Percentiles rank a stretch among this genome's conserved stretches.
Evolutionary conservation across 768 basidiomycete species (phyloP).

Genomic region (Tricholoma bakamatsutake): DNA sequence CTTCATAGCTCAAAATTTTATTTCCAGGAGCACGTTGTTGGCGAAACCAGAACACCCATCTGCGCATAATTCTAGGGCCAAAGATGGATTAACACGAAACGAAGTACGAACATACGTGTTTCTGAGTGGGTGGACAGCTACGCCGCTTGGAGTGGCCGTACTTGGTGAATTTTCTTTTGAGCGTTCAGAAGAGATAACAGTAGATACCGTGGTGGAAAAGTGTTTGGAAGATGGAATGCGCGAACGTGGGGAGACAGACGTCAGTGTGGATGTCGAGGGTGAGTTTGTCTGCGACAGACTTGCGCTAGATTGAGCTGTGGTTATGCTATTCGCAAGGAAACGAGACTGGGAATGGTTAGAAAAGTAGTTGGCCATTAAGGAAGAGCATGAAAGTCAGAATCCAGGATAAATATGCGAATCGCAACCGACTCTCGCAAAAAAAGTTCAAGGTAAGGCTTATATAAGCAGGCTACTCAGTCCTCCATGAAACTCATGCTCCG

Average conservation of each 20-base stretch:
- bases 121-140: slow-evolving; percentile 65
- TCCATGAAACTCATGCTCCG: slow-evolving; percentile 76
- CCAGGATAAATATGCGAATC: neutral
- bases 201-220: slow-evolving; percentile 56
- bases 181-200: slow-evolving; percentile 37
- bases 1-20: slow-evolving; percentile 88
- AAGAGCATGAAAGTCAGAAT: slow-evolving; percentile 5
- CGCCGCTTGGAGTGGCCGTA: slow-evolving; percentile 29
- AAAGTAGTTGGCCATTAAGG: slow-evolving; percentile 66
- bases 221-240: slow-evolving; percentile 63
- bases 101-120: slow-evolving; percentile 81
- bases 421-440: neutral
- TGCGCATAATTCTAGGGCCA: slow-evolving; percentile 26
- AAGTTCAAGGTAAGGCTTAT: slow-evolving; percentile 1
- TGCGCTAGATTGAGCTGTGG: slow-evolving; percentile 18
- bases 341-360: slow-evolving; percentile 77
- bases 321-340: slow-evolving; percentile 50
- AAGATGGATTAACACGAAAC: slow-evolving; percentile 16
- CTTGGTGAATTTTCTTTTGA: slow-evolving; percentile 36
- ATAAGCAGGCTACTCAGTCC: slow-evolving; percentile 8
- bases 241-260: slow-evolving; percentile 27
- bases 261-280: slow-evolving; percentile 17
- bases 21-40: slow-evolving; percentile 87
- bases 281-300: slow-evolving; percentile 17
- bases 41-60: slow-evolving; percentile 91